Base-by-base conservation (phyloP, 331 rosid genomes). In the Malus hybrid region DNA sequence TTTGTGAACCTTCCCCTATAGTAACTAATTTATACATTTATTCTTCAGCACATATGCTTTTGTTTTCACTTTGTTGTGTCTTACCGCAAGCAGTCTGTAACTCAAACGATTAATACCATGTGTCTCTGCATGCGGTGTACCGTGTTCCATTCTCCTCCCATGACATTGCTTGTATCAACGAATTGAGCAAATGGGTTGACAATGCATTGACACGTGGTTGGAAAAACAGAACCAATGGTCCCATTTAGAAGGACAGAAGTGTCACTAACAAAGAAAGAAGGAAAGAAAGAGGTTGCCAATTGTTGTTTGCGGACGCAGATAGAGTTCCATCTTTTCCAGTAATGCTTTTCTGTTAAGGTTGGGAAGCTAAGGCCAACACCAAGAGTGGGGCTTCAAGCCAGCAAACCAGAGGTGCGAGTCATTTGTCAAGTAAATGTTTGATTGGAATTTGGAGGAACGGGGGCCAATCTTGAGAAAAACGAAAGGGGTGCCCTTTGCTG, bases 1-100 rank as follows among this genome's bases (percentile, higher is more conserved):
- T 78, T 78, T 85, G 75, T 84, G 85, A 81, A 77, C 77, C 70
- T 69, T 20, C 67, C 67, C 72, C 55, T 76, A 77, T 77, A 81
- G 46, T 72, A 80, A 83, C 75, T 88, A 73, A 78, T 82, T 82
- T 74, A 82, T 65, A 69, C 63, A 28, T 65, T 76, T 39, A 65
- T 36, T 77, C 15, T 60, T 22, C 31, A 5, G 3, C 44, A 16
- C 76, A 42, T 44, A 60, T 42, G 59, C 69, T 60, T 39, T 73
- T 4, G 44, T 39, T 60, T 60, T 61, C 34, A 22, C 18, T 12
- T 42, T 42, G 56, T 73, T 12, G 18, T 60, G 44, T 61, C 55
- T 73, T 61, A 50, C 6, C n/a, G 18, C 7, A 16, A 50, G 56
- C 0, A 1, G 56, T 6, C 9, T 16, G 4, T 15, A 50, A 50